A percentile compares a stretch with the other conserved stretches of the same genome.
Conservation (phyloP, 139 green algal species). For the Auxenochlorella protothecoides region DNA sequence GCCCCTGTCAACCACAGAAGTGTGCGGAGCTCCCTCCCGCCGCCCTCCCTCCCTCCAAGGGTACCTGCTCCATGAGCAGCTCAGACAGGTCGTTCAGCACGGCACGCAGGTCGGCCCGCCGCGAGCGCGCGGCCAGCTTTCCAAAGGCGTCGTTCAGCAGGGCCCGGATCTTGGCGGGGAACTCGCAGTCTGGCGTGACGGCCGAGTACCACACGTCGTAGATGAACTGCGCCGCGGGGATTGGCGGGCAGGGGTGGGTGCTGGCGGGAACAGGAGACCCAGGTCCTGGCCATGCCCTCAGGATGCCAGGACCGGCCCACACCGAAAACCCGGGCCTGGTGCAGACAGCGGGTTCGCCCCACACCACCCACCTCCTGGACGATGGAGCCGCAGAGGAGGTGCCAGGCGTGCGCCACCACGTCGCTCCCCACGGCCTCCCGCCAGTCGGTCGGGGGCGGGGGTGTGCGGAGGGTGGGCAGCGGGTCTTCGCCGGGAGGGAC, state of each 20-base stretch:
- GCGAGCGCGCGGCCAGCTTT: conserved; percentile 31
- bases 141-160: conserved; percentile 65
- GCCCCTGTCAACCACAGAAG: too few relatives aligned
- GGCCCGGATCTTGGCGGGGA: conserved; percentile 57
- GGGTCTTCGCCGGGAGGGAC: too few relatives aligned
- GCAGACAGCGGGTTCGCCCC: too few relatives aligned
- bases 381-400: conserved; percentile 48
- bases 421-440: conserved; percentile 32
- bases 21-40: too few relatives aligned
- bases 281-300: too few relatives aligned
- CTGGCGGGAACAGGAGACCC: too few relatives aligned
- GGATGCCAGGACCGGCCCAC: too few relatives aligned
- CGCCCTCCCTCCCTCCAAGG: conserved; percentile 2
- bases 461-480: too few relatives aligned
- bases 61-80: conserved; percentile 40
- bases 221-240: conserved; percentile 47
- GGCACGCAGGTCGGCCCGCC: conserved; percentile 32
- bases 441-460: conserved; percentile 21
- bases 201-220: conserved; percentile 64
- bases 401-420: conserved; percentile 52
- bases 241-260: too few relatives aligned
- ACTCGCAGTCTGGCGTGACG: conserved; percentile 66
- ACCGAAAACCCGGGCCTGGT: too few relatives aligned
- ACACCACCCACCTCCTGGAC: conserved; percentile 43
- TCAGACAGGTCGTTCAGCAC: conserved; percentile 53